A percentile compares a stretch with the other conserved stretches of the same genome.
phyloP scores from a whole-genome alignment of 495 filamentous ascomycete genomes.

The Aspergillus coremiiformis region DNA sequence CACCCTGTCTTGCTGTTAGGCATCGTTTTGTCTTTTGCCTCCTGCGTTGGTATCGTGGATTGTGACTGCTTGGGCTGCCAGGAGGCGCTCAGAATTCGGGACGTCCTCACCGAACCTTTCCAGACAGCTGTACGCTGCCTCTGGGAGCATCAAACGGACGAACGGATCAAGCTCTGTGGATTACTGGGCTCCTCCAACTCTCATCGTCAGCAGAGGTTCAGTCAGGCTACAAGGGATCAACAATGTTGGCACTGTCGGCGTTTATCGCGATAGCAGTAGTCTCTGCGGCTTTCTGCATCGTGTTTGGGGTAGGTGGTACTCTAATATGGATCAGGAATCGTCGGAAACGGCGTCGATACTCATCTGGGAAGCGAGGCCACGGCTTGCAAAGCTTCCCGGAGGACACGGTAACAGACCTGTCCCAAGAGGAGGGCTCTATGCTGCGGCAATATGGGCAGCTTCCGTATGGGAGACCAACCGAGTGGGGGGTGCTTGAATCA shows the following conservation, averaged over 20 bases:
- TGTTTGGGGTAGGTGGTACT: constrained; percentile 25
- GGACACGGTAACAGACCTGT: constrained; percentile 34
- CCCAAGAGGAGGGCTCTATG: constrained; percentile 26
- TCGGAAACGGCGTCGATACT: constrained; percentile 31
- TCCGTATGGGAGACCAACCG: constrained; percentile 32
- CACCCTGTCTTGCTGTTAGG: constrained; percentile 5
- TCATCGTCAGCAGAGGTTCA: neutral
- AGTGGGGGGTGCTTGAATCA: constrained; percentile 40
- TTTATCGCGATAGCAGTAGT: constrained; percentile 40
- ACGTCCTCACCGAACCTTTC: neutral
- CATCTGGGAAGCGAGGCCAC: neutral
- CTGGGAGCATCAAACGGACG: neutral
- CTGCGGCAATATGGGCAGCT: constrained; percentile 33
- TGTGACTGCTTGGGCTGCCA: neutral
- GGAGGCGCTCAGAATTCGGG: neutral
- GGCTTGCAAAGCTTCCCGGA: constrained; percentile 22
- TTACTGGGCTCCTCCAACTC: neutral
- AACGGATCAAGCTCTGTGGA: neutral
- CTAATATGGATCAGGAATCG: constrained; percentile 37
- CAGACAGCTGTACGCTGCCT: neutral
- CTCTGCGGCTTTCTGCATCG: constrained; percentile 33
- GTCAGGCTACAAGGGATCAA: neutral
- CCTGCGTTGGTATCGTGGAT: constrained; percentile 7
- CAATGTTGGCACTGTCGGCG: constrained; percentile 31
- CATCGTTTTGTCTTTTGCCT: constrained; percentile 11